These are phyloP conservation scores for Effrenium voratum DNA, from an alignment of 73 alveolate species.

Conservation along the genomic window DNA sequence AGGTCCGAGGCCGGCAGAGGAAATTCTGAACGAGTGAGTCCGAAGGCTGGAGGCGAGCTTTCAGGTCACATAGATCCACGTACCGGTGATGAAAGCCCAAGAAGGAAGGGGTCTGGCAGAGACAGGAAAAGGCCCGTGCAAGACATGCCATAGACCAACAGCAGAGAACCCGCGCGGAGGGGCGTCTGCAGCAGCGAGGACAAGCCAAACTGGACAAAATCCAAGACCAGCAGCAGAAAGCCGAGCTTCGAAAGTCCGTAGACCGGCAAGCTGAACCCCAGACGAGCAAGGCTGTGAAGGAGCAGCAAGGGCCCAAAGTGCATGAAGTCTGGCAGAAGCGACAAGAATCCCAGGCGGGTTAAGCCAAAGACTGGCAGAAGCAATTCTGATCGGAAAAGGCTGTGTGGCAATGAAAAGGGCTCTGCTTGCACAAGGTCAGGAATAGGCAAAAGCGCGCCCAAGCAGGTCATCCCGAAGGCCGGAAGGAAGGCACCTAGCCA, in stretches of 20 bases:
- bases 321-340: background rate
- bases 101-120: background rate
- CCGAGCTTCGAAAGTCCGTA: conserved; percentile 21
- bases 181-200: background rate
- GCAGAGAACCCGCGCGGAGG: conserved; percentile 19
- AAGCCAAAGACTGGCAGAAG: conserved; percentile 3
- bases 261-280: background rate
- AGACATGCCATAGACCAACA: conserved; percentile 34
- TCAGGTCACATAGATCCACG: background rate
- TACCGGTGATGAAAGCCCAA: background rate
- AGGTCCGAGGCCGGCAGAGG: conserved; percentile 29
- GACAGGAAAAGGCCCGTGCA: background rate
- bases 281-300: background rate
- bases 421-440: conserved; percentile 3
- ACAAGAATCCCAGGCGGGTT: conserved; percentile 38
- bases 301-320: background rate
- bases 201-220: background rate
- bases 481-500: background rate
- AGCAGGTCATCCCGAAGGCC: conserved; percentile 34
- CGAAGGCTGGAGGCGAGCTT: background rate
- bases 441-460: background rate
- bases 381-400: background rate
- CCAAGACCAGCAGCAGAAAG: background rate
- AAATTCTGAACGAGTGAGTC: conserved; percentile 18
- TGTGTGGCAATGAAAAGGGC: background rate